Percentiles rank a stretch among this genome's conserved stretches.
phyloP scores from a whole-genome alignment of 805 yeast genomes.

The Candida palmyrensis region DNA sequence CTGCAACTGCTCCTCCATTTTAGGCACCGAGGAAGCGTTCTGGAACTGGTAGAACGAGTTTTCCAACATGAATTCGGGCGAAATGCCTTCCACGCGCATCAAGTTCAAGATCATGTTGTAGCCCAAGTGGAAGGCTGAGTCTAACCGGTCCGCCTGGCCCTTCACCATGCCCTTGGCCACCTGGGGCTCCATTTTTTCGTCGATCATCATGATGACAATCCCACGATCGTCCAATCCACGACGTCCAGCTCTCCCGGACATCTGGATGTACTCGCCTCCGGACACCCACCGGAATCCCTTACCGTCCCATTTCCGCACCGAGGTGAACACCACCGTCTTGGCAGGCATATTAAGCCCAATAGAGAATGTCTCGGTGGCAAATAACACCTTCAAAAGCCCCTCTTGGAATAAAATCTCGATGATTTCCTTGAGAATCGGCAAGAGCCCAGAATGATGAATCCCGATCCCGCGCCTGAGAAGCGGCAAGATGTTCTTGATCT shows the following conservation, averaged over 20 bases:
- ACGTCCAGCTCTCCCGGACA: conserved; percentile 99
- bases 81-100: conserved; percentile 96
- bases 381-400: conserved; percentile 87
- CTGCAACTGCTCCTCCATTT: conserved; percentile 62
- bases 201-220: conserved; percentile 98
- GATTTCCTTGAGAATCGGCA: conserved; percentile 91
- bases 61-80: conserved; percentile 96
- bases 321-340: conserved; percentile 95
- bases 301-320: conserved; percentile 98
- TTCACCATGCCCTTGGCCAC: conserved; percentile 99
- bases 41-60: conserved; percentile 94
- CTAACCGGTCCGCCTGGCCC: conserved; percentile 96
- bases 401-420: conserved; percentile 96
- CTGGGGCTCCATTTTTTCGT: conserved; percentile 98
- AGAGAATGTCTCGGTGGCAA: conserved; percentile 97
- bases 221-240: conserved; percentile 99
- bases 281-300: conserved; percentile 97
- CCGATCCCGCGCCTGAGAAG: conserved; percentile 93
- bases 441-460: conserved; percentile 94
- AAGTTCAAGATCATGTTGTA: conserved; percentile 95
- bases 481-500: conserved; percentile 87
- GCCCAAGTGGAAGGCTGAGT: conserved; percentile 96
- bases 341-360: conserved; percentile 99
- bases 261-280: conserved; percentile 98
- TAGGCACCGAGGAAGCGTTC: conserved; percentile 85